Conservation (phyloP, 1,284 basidiomycete genomes). For the Sanghuangporus weigelae region DNA sequence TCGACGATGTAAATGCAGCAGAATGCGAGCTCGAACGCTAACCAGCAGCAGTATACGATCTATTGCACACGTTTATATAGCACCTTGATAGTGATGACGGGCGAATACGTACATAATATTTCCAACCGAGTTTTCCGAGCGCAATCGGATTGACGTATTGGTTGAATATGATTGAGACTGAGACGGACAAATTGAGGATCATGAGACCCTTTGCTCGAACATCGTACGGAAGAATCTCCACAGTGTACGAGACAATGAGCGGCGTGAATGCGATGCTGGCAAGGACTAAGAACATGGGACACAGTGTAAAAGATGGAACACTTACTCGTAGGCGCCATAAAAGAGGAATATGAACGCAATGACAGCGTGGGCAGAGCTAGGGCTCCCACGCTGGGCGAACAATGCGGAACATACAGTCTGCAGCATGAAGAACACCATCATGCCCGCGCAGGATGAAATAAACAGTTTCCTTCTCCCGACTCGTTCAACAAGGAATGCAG, state of each 20-base stretch:
- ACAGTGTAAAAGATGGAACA: conserved; percentile 12
- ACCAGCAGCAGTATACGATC: conserved; percentile 66
- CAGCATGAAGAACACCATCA: conserved; percentile 63
- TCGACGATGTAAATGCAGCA: conserved; percentile 65
- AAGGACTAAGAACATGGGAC: neutral
- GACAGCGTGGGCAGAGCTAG: conserved; percentile 54
- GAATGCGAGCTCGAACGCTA: conserved; percentile 57
- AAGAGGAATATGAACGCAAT: conserved; percentile 77
- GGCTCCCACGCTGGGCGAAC: conserved; percentile 42
- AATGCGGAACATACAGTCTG: conserved; percentile 69
- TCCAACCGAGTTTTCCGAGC: conserved; percentile 53
- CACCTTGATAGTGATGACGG: conserved; percentile 5
- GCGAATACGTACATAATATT: conserved; percentile 44
- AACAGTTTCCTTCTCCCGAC: conserved; percentile 63
- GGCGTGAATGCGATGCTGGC: conserved; percentile 64
- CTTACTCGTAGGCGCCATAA: conserved; percentile 63
- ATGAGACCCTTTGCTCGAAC: conserved; percentile 78
- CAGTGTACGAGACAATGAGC: conserved; percentile 68
- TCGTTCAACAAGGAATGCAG: conserved; percentile 53
- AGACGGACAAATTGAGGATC: conserved; percentile 63
- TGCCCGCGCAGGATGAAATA: conserved; percentile 56
- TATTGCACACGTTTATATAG: conserved; percentile 20
- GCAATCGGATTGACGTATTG: conserved; percentile 80
- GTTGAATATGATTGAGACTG: conserved; percentile 68
- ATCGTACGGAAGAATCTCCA: conserved; percentile 68